Evolutionary conservation across 2,329 filamentous ascomycete genomes (phyloP).

Genomic region (Nothomitra cinnamomea): DNA sequence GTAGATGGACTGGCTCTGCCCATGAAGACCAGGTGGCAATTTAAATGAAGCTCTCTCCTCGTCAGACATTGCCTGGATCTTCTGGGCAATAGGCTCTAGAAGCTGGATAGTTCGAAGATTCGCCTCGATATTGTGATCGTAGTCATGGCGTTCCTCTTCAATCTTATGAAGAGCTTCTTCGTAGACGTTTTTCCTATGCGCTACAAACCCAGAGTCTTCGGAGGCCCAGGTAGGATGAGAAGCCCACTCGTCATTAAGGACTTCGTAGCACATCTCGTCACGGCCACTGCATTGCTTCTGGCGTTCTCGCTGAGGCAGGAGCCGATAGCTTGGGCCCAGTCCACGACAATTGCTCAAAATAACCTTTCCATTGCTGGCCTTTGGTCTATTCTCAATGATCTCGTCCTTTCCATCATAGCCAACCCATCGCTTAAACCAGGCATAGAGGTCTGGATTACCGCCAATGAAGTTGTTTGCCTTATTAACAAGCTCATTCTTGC

Average conservation of each 20-base stretch:
- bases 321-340: conserved; percentile 86
- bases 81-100: conserved; percentile 81
- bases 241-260: conserved; percentile 95
- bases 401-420: conserved; percentile 61
- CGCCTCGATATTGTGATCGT: conserved; percentile 95
- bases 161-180: conserved; percentile 92
- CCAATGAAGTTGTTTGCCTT: conserved; percentile 77
- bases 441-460: conserved; percentile 73
- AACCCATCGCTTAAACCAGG: conserved; percentile 74
- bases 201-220: conserved; percentile 93
- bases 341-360: conserved; percentile 89
- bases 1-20: conserved; percentile 91
- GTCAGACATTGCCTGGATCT: conserved; percentile 65
- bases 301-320: conserved; percentile 75
- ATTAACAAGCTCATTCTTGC: conserved; percentile 64
- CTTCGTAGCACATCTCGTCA: conserved; percentile 82
- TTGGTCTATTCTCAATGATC: conserved; percentile 60
- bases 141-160: conserved; percentile 95
- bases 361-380: conserved; percentile 62
- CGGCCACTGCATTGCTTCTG: conserved; percentile 85
- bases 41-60: conserved; percentile 57
- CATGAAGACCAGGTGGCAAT: conserved; percentile 69
- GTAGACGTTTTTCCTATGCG: conserved; percentile 88
- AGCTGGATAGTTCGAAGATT: conserved; percentile 91
- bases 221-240: conserved; percentile 98